Conservation (phyloP, 225 moss, liverwort and hornwort species). For the Marchantia polymorpha region DNA sequence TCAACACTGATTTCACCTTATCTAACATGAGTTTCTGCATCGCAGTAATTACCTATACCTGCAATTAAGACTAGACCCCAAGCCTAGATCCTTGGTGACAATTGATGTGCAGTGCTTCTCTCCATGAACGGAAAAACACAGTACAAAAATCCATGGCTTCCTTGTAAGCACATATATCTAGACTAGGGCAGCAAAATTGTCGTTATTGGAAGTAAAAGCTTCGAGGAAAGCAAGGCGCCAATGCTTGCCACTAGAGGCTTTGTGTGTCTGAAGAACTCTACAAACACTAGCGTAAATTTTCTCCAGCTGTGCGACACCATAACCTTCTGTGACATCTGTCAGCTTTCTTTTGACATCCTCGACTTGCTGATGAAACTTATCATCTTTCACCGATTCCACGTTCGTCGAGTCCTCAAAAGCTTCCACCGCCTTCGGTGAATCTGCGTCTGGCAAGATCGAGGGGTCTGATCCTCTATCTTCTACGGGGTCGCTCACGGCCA, state of each 20-base stretch:
- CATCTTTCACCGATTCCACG: slow-evolving; percentile 38
- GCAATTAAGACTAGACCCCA: neutral
- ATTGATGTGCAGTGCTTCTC: neutral
- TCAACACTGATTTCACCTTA: neutral
- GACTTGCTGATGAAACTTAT: slow-evolving; percentile 41
- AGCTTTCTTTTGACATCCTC: slow-evolving; percentile 57
- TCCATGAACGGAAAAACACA: neutral
- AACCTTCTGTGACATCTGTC: slow-evolving; percentile 52
- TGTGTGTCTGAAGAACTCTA: slow-evolving; percentile 49
- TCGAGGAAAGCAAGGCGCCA: slow-evolving; percentile 51
- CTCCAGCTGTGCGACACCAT: slow-evolving; percentile 65
- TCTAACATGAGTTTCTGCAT: slow-evolving; percentile 17
- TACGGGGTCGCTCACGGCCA: neutral
- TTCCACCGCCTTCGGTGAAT: slow-evolving; percentile 25
- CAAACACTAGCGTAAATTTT: slow-evolving; percentile 64
- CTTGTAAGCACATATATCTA: neutral
- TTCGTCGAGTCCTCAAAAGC: slow-evolving; percentile 22
- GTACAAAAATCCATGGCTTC: neutral
- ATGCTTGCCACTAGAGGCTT: slow-evolving; percentile 41
- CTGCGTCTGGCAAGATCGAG: neutral
- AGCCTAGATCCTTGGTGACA: neutral
- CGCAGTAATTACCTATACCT: neutral
- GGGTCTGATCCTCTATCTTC: slow-evolving; percentile 4
- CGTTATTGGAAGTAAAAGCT: slow-evolving; percentile 38
- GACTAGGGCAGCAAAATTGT: slow-evolving; percentile 31